Percentiles rank a stretch among this genome's conserved stretches.
phyloP scores from a whole-genome alignment of 352 stramenopile species.

The Phytophthora idaei region DNA sequence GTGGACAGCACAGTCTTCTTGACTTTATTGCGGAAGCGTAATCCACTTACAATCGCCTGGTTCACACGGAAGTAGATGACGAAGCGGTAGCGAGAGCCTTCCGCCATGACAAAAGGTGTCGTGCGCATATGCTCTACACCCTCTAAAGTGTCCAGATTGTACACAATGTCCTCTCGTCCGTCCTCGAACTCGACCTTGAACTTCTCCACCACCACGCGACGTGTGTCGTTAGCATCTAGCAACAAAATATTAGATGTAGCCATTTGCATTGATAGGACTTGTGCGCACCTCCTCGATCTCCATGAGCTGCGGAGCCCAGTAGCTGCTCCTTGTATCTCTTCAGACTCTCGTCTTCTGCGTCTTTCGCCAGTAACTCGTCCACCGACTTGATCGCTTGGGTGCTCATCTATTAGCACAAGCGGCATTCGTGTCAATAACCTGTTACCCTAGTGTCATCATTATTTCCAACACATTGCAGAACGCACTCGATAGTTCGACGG shows the following conservation, averaged over 20 bases:
- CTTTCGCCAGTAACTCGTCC: constrained; percentile 74
- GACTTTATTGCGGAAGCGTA: constrained; percentile 88
- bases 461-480: neutral
- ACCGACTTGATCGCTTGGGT: constrained; percentile 64
- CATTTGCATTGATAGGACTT: neutral
- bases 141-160: constrained; percentile 69
- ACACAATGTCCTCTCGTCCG: constrained; percentile 62
- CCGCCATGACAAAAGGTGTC: constrained; percentile 75
- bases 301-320: constrained; percentile 73
- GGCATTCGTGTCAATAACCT: constrained; percentile 2
- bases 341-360: constrained; percentile 85
- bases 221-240: constrained; percentile 58
- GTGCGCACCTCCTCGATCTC: constrained; percentile 72
- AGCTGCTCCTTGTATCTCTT: constrained; percentile 88
- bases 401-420: constrained; percentile 51
- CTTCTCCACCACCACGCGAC: constrained; percentile 83
- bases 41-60: constrained; percentile 79
- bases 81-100: constrained; percentile 87
- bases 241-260: constrained; percentile 2
- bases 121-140: constrained; percentile 75
- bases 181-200: constrained; percentile 90
- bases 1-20: constrained; percentile 83
- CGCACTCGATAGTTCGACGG: constrained; percentile 53
- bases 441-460: neutral
- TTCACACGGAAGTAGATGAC: constrained; percentile 87